Percentiles rank a stretch among this genome's conserved stretches.
phyloP scores from a whole-genome alignment of 179 eudicot genomes.

The Spinacia oleracea region DNA sequence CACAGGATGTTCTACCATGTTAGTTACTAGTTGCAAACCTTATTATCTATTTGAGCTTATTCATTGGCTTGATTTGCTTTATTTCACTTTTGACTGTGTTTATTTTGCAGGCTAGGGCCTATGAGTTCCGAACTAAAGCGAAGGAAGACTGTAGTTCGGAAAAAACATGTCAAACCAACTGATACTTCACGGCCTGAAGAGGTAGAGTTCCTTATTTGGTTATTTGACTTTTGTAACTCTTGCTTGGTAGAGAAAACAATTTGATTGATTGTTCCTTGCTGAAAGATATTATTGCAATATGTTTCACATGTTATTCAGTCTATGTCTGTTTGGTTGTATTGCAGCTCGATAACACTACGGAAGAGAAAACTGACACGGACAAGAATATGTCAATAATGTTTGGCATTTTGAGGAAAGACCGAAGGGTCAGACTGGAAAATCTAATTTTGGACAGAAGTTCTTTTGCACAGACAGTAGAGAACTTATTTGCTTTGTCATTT shows the following conservation, averaged over 20 bases:
- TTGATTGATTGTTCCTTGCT: not conserved
- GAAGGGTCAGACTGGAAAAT: slow-evolving; percentile 63
- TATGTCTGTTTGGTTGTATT: slow-evolving; percentile 17
- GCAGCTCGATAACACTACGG: slow-evolving; percentile 64
- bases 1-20: slow-evolving; percentile 86
- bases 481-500: slow-evolving; percentile 84
- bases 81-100: not conserved
- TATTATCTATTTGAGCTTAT: not conserved
- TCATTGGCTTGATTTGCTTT: not conserved
- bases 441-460: slow-evolving; percentile 67
- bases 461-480: slow-evolving; percentile 89
- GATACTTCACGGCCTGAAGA: slow-evolving; percentile 78
- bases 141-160: slow-evolving; percentile 53
- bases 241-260: not conserved
- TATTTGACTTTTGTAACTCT: not conserved
- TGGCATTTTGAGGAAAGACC: slow-evolving; percentile 55
- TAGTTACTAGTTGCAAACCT: slow-evolving; percentile 18
- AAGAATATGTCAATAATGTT: slow-evolving; percentile 91
- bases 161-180: slow-evolving; percentile 54
- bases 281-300: not conserved
- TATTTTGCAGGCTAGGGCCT: slow-evolving; percentile 80
- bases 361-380: slow-evolving; percentile 86
- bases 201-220: slow-evolving; percentile 37
- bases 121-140: slow-evolving; percentile 76
- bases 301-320: slow-evolving; percentile 7